Evolutionary conservation across 179 eudicot species (phyloP), one percentile per base, ranked within the genome.

Genomic region (Corrigiola litoralis): DNA sequence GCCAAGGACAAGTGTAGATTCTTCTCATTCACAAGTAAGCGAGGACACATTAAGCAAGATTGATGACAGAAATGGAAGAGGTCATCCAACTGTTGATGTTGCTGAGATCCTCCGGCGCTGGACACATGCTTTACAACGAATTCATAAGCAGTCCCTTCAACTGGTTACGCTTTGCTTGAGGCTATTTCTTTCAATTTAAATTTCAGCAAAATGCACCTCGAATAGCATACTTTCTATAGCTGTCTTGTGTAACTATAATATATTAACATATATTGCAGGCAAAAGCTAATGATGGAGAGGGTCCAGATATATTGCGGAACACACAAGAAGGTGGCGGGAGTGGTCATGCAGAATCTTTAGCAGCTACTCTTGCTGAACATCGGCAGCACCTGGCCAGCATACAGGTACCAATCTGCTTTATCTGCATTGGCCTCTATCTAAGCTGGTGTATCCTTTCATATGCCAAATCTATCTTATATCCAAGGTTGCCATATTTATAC

Each of bases 41-140:
- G 86, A 90, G 38, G 96, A 87, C 34, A 74, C 49, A 49, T 11
- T 68, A 61, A 68, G 83, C 62, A 79, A 83, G 58, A 64, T 64
- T 10, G 97, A 92, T 77, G 97, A 94, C 49, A 83, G 86, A 82
- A 76, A 69, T 66, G 87, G 81, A 65, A 87, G 89, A 84, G 81
- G 82, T 60, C 86, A 92, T 44, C 83, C 91, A 32, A 84, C 91
- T 64, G 97, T 94, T 71, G 99, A 94, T 81, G 82, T 94, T 68
- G 97, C 99, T 29, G 99, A 94, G 72, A 80, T 90, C 46, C 86
- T 94, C 71, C 75, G 99, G 68, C 91, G 97, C 55, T 94, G 99
- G 99, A 94, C 97, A 2, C 99, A 94, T 94, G 96, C 96, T 55
- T 79, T 94, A 45, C 97, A 90, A 62, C 80, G 99, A 60, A 90